Evolutionary conservation across 495 filamentous ascomycete species (phyloP), one percentile per base, ranked within the genome.

Genomic region (Elasticomyces elasticus): DNA sequence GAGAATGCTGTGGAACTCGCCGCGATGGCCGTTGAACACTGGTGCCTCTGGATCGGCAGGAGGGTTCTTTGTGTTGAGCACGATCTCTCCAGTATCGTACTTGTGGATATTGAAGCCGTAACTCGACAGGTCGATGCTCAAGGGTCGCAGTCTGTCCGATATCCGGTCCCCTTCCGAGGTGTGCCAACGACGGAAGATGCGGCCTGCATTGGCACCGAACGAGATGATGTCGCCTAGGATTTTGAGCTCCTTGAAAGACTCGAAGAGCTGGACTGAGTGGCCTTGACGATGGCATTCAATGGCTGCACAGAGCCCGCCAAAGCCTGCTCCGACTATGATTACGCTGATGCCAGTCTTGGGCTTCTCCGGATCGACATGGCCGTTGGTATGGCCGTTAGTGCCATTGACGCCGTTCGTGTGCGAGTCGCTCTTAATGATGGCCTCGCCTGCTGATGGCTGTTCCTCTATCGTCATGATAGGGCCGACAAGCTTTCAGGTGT

Each of bases 371-470:
- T 11, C 10, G 20, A 47, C 49, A 27, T 19, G 17, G 2, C 38
- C 24, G 25, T 41, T 84, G 0, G 82, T 85, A 62, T 86, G 83
- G 0, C 84, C 84, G 12, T 80, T 78, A 61, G 91, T 89, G 71
- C 84, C 82, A 56, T 89, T 83, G 15, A 81, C 87, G 49, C 48
- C 48, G 24, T 51, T 51, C 30, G 20, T 51, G 26, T 38, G 48
- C 5, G 45, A 49, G 17, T 40, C 28, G 20, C 5, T 20, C 33
- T n/a, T 53, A 10, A 58, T 25, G 27, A 51, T 42, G 12, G 55
- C 55, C 31, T 58, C 55, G 28, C 55, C 55, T 3, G 48, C 55
- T 24, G 49, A 43, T 20, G 37, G 26, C 17, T 20, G 17, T 3
- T 20, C 9, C 25, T 28, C 17, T 2, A 13, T 17, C 17, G 25